phyloP scores from a whole-genome alignment of 208 protist species.

The Balamuthia mandrillaris region DNA sequence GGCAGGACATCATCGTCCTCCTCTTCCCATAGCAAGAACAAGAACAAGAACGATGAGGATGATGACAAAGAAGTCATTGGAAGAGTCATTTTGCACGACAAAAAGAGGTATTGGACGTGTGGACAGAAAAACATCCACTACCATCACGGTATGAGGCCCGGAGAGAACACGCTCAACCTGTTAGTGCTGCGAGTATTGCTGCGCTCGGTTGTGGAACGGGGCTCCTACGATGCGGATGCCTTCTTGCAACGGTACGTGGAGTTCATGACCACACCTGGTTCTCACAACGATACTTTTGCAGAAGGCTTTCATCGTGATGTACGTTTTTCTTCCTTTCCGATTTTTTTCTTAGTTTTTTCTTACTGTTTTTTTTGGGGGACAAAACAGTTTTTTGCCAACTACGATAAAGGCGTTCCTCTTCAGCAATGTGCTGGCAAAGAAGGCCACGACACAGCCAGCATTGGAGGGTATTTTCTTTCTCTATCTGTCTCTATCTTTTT shows the following conservation, averaged over 20 bases:
- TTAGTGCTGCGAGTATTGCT: neutral
- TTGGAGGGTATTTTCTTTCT: too few relatives aligned
- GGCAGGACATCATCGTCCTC: too few relatives aligned
- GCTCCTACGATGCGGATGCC: neutral
- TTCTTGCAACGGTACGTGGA: conserved; percentile 33
- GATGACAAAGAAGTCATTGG: conserved; percentile 2
- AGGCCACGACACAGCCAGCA: too few relatives aligned
- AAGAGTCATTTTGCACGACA: conserved; percentile 9
- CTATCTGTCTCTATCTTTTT: too few relatives aligned
- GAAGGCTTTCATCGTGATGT: conserved; percentile 20
- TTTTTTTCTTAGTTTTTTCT: too few relatives aligned
- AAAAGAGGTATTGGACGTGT: neutral
- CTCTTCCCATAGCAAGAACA: too few relatives aligned
- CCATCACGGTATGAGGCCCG: neutral
- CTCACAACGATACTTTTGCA: conserved; percentile 40
- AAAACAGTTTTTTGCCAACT: too few relatives aligned
- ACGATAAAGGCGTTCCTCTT: too few relatives aligned
- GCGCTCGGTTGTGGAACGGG: neutral
- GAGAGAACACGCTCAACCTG: conserved; percentile 4
- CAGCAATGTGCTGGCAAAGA: too few relatives aligned
- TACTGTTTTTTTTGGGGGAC: too few relatives aligned
- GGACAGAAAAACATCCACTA: conserved; percentile 7
- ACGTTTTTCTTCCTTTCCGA: too few relatives aligned
- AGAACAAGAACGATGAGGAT: too few relatives aligned
- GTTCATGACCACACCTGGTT: conserved; percentile 42